phyloP scores from a whole-genome alignment of 2,329 filamentous ascomycete species.

The Colletotrichum kahawae region DNA sequence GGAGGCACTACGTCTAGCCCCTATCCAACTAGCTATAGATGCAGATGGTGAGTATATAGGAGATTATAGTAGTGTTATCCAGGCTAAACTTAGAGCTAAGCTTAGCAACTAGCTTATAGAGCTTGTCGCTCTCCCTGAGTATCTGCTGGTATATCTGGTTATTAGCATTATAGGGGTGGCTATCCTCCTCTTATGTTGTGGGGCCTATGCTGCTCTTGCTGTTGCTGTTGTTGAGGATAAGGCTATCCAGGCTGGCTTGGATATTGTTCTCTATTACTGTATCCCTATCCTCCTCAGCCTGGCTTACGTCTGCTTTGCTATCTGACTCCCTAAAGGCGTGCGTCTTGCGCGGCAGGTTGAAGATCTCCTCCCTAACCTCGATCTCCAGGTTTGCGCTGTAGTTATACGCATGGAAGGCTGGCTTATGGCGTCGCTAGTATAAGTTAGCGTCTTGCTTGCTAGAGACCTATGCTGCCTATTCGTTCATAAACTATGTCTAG shows the following conservation, averaged over 20 bases:
- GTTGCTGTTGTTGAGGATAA: background rate
- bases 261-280: background rate
- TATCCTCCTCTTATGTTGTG: no score
- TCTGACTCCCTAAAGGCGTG: background rate
- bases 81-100: background rate
- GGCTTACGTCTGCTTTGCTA: background rate
- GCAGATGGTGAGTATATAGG: background rate
- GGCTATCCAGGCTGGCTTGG: background rate
- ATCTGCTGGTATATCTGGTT: slow-evolving; percentile 20
- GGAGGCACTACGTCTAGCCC: background rate
- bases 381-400: slow-evolving; percentile 8
- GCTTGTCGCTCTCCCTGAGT: slow-evolving; percentile 20
- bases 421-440: background rate
- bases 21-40: background rate
- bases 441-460: background rate
- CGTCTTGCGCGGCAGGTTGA: background rate
- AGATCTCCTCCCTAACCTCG: background rate
- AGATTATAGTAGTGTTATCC: background rate
- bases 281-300: slow-evolving; percentile 17
- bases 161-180: slow-evolving; percentile 10
- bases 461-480: background rate
- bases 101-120: background rate
- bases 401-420: slow-evolving; percentile 3
- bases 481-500: background rate
- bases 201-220: background rate